A percentile compares a stretch with the other conserved stretches of the same genome.
These are phyloP conservation scores for Boletus rubescentipes DNA, from an alignment of 768 basidiomycete genomes.

Conservation along the genomic window DNA sequence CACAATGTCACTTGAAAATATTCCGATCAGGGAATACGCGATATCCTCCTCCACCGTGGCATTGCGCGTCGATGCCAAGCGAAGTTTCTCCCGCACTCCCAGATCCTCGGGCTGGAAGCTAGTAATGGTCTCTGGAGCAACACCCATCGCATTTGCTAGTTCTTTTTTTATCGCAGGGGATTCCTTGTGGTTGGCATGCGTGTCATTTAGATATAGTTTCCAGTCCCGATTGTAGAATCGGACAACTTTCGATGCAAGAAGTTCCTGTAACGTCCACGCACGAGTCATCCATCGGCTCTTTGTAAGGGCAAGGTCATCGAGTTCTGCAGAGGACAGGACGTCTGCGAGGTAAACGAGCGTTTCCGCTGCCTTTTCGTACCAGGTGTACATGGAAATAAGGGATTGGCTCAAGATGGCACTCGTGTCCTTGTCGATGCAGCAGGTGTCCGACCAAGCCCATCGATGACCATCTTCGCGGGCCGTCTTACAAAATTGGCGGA, in stretches of 20 bases:
- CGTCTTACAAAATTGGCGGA: neutral
- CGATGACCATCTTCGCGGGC: neutral
- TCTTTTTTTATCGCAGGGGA: conserved; percentile 9
- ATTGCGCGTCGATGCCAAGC: conserved; percentile 1
- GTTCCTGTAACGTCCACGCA: conserved; percentile 12
- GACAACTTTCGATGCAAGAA: conserved; percentile 11
- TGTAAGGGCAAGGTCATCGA: neutral
- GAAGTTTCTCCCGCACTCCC: conserved; percentile 7
- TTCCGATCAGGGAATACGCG: conserved; percentile 11
- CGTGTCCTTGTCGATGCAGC: neutral
- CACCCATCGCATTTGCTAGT: conserved; percentile 3
- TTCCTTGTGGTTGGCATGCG: conserved; percentile 7
- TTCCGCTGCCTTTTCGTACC: neutral
- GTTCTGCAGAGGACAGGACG: neutral
- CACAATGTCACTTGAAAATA: conserved; percentile 9
- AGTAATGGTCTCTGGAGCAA: neutral
- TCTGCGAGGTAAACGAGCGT: neutral
- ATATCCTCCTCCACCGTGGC: conserved; percentile 9
- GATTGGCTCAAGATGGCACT: neutral
- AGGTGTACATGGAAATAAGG: neutral
- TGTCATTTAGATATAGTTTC: conserved; percentile 10
- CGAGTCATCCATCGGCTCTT: conserved; percentile 8
- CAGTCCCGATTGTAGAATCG: conserved; percentile 11
- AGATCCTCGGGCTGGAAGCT: conserved; percentile 1
- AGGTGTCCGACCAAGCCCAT: neutral